These are phyloP conservation scores for Acacia pycnantha DNA, from an alignment of 331 rosid species.

Conservation along the genomic window DNA sequence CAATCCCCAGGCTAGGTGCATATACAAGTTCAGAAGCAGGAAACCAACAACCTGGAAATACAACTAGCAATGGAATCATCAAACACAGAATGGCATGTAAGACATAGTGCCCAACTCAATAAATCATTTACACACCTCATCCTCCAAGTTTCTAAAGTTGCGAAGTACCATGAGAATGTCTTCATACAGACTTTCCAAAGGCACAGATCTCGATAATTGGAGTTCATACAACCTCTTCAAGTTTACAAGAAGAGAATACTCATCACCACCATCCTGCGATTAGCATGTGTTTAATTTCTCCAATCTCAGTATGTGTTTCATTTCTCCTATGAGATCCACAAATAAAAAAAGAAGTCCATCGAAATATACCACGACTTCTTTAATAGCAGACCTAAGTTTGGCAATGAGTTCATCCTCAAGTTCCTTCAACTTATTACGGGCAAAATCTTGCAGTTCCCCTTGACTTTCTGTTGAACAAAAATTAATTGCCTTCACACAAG, in stretches of 20 bases:
- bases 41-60: constrained; percentile 73
- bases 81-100: constrained; percentile 15
- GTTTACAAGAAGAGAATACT: constrained; percentile 93
- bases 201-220: constrained; percentile 69
- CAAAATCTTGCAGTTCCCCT: constrained; percentile 94
- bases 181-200: constrained; percentile 57
- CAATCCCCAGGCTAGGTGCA: constrained; percentile 75
- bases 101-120: constrained; percentile 25
- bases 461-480: constrained; percentile 77
- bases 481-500: constrained; percentile 73
- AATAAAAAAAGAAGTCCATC: background rate
- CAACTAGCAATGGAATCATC: constrained; percentile 27
- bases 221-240: constrained; percentile 89
- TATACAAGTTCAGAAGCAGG: constrained; percentile 75
- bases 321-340: constrained; percentile 21
- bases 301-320: constrained; percentile 28
- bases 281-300: constrained; percentile 31
- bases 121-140: constrained; percentile 62
- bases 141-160: constrained; percentile 64
- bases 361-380: constrained; percentile 75
- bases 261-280: constrained; percentile 94
- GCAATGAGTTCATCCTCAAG: constrained; percentile 71
- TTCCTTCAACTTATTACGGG: constrained; percentile 75
- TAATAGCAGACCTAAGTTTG: constrained; percentile 79
- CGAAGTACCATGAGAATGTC: constrained; percentile 67